These are phyloP conservation scores for Puya raimondii DNA, from an alignment of 176 grass and related monocot species.

Conservation along the genomic window DNA sequence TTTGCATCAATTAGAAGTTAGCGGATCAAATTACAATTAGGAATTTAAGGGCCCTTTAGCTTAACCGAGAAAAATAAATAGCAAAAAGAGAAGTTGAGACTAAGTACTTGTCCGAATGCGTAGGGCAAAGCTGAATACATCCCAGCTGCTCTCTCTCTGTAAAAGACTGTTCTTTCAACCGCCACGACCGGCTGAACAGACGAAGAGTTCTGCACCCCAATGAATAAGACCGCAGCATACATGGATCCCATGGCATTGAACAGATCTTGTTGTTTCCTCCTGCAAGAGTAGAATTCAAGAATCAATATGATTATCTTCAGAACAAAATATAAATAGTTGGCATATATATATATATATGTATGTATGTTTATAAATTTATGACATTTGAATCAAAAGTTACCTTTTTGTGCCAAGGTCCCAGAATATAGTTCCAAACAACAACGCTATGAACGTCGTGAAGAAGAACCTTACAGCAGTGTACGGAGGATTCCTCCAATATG, in stretches of 20 bases:
- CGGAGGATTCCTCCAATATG: conserved; percentile 90
- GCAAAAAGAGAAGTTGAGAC: conserved; percentile 4
- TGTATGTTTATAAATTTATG: too few species aligned
- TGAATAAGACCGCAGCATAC: conserved; percentile 58
- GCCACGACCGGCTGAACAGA: conserved; percentile 84
- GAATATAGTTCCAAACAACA: conserved; percentile 75
- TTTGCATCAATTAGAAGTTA: neutral
- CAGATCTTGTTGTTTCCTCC: conserved; percentile 40
- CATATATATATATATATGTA: neutral
- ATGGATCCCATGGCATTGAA: conserved; percentile 89
- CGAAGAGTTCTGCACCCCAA: conserved; percentile 52
- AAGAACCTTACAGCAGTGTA: conserved; percentile 67
- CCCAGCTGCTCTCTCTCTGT: conserved; percentile 82
- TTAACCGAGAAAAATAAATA: neutral
- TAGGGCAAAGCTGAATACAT: conserved; percentile 93
- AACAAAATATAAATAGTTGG: neutral
- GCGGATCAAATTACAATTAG: too few species aligned
- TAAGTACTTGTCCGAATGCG: conserved; percentile 83
- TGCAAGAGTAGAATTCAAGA: conserved; percentile 14
- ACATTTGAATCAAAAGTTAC: conserved; percentile 21
- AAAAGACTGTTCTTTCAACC: conserved; percentile 76
- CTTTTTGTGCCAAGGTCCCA: conserved; percentile 73
- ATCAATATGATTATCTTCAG: neutral
- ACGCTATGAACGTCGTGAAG: conserved; percentile 49
- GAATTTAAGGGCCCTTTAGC: too few species aligned